Evolutionary conservation across 331 rosid genomes (phyloP).

Genomic region (Malus hybrid): DNA sequence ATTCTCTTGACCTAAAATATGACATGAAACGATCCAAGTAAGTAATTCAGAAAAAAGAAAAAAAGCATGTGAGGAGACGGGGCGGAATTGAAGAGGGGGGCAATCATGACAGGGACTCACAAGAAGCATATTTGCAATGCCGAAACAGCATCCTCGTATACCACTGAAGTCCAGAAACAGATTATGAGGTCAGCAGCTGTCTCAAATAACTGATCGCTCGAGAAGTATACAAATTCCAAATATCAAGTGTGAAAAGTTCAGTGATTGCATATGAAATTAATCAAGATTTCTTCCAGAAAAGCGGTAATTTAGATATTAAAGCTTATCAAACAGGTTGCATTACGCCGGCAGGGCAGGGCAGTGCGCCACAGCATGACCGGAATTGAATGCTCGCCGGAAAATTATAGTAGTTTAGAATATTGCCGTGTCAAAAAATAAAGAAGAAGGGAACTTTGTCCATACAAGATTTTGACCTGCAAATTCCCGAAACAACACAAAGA

Average conservation of each 20-base stretch:
- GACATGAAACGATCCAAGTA: constrained; percentile 13
- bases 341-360: too few species aligned
- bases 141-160: constrained; percentile 81
- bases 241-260: neutral
- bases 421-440: neutral
- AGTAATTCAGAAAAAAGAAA: neutral
- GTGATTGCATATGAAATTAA: constrained; percentile 2
- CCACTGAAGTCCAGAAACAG: constrained; percentile 68
- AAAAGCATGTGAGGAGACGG: neutral
- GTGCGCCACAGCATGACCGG: too few species aligned
- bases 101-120: constrained; percentile 42
- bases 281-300: neutral
- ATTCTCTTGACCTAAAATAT: constrained; percentile 81
- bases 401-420: too few species aligned
- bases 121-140: constrained; percentile 91
- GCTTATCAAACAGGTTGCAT: too few species aligned
- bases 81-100: neutral
- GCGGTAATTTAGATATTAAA: neutral
- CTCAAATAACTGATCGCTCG: neutral
- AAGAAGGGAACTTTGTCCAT: constrained; percentile 69
- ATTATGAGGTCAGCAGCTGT: constrained; percentile 29
- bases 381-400: too few species aligned
- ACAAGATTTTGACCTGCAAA: constrained; percentile 99
- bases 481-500: constrained; percentile 71
- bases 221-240: constrained; percentile 21